Conservation (phyloP, 1,139 yeast genomes). For the Kodamaea plutei region DNA sequence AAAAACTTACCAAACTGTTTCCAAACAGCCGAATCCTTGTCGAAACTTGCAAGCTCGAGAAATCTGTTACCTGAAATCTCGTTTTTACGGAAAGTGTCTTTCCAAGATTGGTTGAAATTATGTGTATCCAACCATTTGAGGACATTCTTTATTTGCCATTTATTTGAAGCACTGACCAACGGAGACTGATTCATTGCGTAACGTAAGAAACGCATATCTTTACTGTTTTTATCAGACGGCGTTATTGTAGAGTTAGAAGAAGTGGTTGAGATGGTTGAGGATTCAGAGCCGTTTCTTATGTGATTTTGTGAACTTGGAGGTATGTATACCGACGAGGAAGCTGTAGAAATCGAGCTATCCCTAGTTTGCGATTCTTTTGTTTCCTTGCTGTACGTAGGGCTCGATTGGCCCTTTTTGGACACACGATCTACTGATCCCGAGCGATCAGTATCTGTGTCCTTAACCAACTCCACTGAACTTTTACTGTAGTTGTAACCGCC, state of each 20-base stretch:
- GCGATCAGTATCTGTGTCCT: neutral
- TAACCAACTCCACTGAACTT: constrained; percentile 17
- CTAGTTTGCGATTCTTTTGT: too few species aligned
- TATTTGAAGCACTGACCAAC: constrained; percentile 18
- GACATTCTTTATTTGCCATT: constrained; percentile 72
- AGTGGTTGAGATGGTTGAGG: constrained; percentile 33
- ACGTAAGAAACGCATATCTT: constrained; percentile 40
- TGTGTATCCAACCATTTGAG: constrained; percentile 62
- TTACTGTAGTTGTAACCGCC: constrained; percentile 29
- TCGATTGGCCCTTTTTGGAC: neutral
- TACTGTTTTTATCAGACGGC: constrained; percentile 28
- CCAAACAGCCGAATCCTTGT: constrained; percentile 46
- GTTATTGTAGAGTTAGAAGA: constrained; percentile 31
- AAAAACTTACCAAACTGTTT: constrained; percentile 42
- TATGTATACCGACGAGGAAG: constrained; percentile 1
- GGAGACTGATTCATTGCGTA: constrained; percentile 41
- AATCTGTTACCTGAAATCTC: constrained; percentile 63
- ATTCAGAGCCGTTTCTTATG: constrained; percentile 35
- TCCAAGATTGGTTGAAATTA: constrained; percentile 72
- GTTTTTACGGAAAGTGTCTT: constrained; percentile 53
- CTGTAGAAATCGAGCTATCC: neutral
- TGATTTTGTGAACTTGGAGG: constrained; percentile 17
- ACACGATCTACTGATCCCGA: neutral
- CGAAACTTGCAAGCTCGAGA: constrained; percentile 65
- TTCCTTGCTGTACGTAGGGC: too few species aligned